A percentile compares a stretch with the other conserved stretches of the same genome.
Conservation (phyloP, 352 stramenopile genomes). For the Globisporangium uncinulatum region DNA sequence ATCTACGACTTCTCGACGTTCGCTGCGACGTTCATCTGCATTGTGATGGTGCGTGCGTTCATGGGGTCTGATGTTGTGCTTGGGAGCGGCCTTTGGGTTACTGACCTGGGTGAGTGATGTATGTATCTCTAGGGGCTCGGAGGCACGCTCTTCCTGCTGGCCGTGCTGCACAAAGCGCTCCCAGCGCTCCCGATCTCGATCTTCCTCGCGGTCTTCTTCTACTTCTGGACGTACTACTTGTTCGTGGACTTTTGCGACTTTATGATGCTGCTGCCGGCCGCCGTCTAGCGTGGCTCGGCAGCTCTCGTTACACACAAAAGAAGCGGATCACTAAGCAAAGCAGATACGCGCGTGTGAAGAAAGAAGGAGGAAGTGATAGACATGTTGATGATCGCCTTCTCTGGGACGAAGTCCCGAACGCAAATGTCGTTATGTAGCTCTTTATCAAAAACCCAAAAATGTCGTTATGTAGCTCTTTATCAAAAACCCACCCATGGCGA, state of each 20-base stretch:
- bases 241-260: constrained; percentile 84
- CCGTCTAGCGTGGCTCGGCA: constrained; percentile 21
- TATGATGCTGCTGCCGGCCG: constrained; percentile 59
- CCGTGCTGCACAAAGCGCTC: constrained; percentile 91
- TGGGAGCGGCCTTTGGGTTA: no score
- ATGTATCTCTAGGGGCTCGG: constrained; percentile 67
- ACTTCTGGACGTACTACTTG: constrained; percentile 78
- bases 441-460: not conserved
- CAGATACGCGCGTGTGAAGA: not conserved
- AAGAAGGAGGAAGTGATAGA: not conserved
- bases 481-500: not conserved
- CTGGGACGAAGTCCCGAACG: no score
- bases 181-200: constrained; percentile 95
- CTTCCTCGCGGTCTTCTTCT: constrained; percentile 78
- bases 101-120: not conserved
- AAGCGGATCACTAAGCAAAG: not conserved
- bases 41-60: constrained; percentile 82
- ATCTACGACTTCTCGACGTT: constrained; percentile 96
- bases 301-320: no score
- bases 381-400: not conserved
- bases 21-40: constrained; percentile 89
- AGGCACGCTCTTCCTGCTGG: constrained; percentile 93
- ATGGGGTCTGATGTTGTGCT: not conserved
- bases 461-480: not conserved
- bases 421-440: not conserved